Conservation (phyloP, 2,329 filamentous ascomycete species). For the Fusarium sp. region DNA sequence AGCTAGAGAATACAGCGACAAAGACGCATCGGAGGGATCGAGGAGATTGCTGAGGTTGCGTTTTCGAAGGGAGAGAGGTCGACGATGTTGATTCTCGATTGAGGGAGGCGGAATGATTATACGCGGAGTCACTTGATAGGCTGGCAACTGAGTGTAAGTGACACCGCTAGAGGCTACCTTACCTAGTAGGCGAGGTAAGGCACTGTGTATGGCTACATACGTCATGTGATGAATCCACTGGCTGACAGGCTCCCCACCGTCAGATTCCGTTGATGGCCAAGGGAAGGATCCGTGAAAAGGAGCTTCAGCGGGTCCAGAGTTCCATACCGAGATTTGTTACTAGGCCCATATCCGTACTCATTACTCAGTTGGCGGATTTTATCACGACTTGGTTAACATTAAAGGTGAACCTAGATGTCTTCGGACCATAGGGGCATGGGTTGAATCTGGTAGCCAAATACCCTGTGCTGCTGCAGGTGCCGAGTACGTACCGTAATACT, state of each 20-base stretch:
- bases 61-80: slow-evolving; percentile 20
- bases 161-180: slow-evolving; percentile 33
- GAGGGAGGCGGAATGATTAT: slow-evolving; percentile 35
- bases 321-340: slow-evolving; percentile 1
- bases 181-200: neutral
- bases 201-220: slow-evolving; percentile 25
- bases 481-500: neutral
- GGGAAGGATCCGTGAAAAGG: neutral
- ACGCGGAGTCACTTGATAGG: slow-evolving; percentile 41
- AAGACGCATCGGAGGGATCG: slow-evolving; percentile 34
- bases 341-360: neutral
- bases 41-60: neutral
- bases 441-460: neutral
- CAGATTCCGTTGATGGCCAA: slow-evolving; percentile 1
- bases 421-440: neutral
- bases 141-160: slow-evolving; percentile 36
- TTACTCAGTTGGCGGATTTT: neutral
- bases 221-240: slow-evolving; percentile 45
- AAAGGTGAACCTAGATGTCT: neutral
- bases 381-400: no score
- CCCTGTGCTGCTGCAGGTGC: neutral
- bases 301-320: slow-evolving; percentile 15
- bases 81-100: slow-evolving; percentile 27
- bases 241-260: slow-evolving; percentile 28
- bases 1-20: slow-evolving; percentile 24